These are phyloP conservation scores for Physcomitrium patens DNA, from an alignment of 225 moss, liverwort and hornwort species.

Conservation along the genomic window DNA sequence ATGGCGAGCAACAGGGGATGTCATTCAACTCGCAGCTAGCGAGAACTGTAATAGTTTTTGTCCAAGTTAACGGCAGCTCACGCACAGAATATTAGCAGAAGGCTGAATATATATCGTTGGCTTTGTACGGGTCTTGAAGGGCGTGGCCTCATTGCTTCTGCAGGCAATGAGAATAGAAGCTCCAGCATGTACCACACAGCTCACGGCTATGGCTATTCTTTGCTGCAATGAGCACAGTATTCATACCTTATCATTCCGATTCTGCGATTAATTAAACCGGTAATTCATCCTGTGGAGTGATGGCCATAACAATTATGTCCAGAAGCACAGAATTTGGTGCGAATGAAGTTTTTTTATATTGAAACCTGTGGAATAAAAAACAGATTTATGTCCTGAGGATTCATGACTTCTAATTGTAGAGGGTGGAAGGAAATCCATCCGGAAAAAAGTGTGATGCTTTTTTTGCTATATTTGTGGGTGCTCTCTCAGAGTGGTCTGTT, in stretches of 20 bases:
- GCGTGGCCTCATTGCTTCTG: background rate
- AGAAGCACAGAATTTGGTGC: background rate
- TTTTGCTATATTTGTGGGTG: constrained; percentile 4
- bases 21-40: constrained; percentile 1
- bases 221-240: background rate
- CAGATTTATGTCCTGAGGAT: constrained; percentile 17
- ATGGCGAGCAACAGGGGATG: constrained; percentile 6
- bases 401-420: constrained; percentile 32
- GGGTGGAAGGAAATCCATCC: constrained; percentile 6
- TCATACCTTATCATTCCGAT: constrained; percentile 14
- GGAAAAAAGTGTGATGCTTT: constrained; percentile 33
- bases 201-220: background rate
- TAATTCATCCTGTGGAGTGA: constrained; percentile 25
- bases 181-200: background rate
- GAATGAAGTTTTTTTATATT: background rate
- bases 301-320: constrained; percentile 13
- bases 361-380: background rate
- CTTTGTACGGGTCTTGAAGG: no score
- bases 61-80: background rate
- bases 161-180: background rate
- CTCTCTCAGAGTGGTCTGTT: no score
- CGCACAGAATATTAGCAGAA: background rate
- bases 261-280: background rate
- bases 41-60: background rate
- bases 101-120: background rate